Conservation (phyloP, 495 filamentous ascomycete species). For the Hyaloscypha variabilis region DNA sequence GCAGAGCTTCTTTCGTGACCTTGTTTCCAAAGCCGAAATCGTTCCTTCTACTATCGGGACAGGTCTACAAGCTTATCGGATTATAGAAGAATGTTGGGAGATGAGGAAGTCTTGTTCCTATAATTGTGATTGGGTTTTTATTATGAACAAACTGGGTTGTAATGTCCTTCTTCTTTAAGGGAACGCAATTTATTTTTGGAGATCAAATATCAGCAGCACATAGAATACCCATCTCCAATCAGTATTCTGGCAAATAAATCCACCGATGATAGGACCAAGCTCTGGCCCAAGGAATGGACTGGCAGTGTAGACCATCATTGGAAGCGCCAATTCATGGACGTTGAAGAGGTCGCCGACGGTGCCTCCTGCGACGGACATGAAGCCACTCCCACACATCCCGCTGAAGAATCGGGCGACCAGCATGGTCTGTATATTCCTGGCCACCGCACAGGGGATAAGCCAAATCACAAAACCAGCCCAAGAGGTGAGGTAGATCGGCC, state of each 20-base stretch:
- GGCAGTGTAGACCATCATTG: constrained; percentile 34
- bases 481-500: constrained; percentile 77
- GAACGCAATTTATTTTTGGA: too few species aligned
- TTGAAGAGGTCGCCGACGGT: constrained; percentile 16
- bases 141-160: too few species aligned
- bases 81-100: too few species aligned
- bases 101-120: too few species aligned
- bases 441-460: constrained; percentile 84
- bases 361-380: constrained; percentile 84
- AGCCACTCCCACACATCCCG: constrained; percentile 80
- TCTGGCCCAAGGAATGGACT: constrained; percentile 70
- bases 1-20: too few species aligned
- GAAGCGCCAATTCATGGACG: not conserved
- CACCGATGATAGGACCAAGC: constrained; percentile 50
- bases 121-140: too few species aligned
- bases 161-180: too few species aligned
- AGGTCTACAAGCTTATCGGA: too few species aligned
- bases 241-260: constrained; percentile 37
- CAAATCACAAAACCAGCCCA: constrained; percentile 78
- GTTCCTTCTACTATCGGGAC: too few species aligned
- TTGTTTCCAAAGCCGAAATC: too few species aligned
- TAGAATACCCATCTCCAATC: constrained; percentile 89
- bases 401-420: constrained; percentile 79
- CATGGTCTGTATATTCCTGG: constrained; percentile 79
- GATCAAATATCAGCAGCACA: constrained; percentile 77